Base-by-base conservation (phyloP, 2,329 filamentous ascomycete species). In the Colletotrichum sp. region DNA sequence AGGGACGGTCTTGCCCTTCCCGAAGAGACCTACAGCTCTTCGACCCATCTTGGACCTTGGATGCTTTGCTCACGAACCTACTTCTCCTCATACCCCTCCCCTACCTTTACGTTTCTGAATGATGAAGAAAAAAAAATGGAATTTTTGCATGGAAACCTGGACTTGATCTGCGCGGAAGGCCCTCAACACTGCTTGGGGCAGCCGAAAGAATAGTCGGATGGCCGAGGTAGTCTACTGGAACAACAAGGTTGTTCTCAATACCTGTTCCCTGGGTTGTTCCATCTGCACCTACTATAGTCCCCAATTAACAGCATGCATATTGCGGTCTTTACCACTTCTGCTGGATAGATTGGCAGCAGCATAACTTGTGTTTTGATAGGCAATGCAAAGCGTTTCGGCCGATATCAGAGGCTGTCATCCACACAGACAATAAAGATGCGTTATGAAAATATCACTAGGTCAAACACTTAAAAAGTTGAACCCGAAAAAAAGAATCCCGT, bases 81-180 rank as follows among this genome's bases (percentile, higher is more conserved):
- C 39, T 55, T 70, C 66, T 64, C 48, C 70, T 76, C 74, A 76
- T 76, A 76, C 74, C 74, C 74, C 71, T 70, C 39, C 61, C 48
- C 48, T 70, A 61, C 74, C 30, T 60, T 76, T 70, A 75, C 60
- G 70, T 75, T 43, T 70, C 70, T 76, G 60, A 65, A 66, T 66
- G 61, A 75, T 36, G 52, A 70, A 69, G 43, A 22, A 66, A 70
- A 69, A 68, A 66, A 75, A 34, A 34, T 62, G 69, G 72, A 69
- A 75, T 71, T 71, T 71, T 70, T 66, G 71, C 71, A 70, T 66
- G 66, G 66, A 68, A 60, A 75, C 13, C 62, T 70, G 71, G 71
- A 66, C 67, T 66, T 66, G 60, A 60, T 75, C 52, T 61, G 74
- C 71, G 43, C 61, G 71, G 71, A 52, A 74, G 28, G 52, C 66